Evolutionary conservation across 2,329 filamentous ascomycete genomes (phyloP), one percentile per base, ranked within the genome.

Genomic region (Botryosphaeria dothidea): DNA sequence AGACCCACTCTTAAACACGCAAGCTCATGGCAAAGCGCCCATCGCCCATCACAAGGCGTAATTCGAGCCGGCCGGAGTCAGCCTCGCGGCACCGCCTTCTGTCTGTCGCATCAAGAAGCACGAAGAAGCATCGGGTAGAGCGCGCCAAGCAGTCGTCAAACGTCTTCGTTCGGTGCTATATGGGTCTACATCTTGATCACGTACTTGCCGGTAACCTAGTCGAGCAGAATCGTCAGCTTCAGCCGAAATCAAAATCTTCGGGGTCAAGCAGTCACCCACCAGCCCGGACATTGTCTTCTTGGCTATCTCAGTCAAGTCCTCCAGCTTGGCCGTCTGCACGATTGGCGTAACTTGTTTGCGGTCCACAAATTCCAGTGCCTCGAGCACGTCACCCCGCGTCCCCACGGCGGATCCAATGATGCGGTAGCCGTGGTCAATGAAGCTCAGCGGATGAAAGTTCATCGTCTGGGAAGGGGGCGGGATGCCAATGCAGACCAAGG

Each of bases 301-400:
- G 38, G 36, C 48, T 19, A 65, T 65, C 43, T 48, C 49, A 9
- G 31, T 57, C 36, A 65, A 38, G 29, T 65, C 62, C 11, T 57
- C 62, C 3, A 57, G 38, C 41, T 27, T 51, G 43, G 54, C 62
- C 25, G 27, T 46, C 62, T 57, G 41, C 19, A 57, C 52, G 1
- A 25, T 49, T 19, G 62, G 62, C 27, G 51, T 65, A 6, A 65
- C 62, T 21, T 41, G 62, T 19, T 48, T 34, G 23, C 54, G 51
- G 17, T 65, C 62, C 21, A 65, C 54, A 60, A 63, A 63, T 27
- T 63, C 34, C 36, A 63, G 23, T 1, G 77, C 78, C 70, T 81
- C 79, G 65, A 81, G 78, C 4, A 81, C 79, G 66, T 82, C 79
- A 69, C 80, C 81, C 66, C 79, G 65, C 11, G 78, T 81, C 2